Evolutionary conservation across 2,329 filamentous ascomycete species (phyloP), one percentile per base, ranked within the genome.

Genomic region (Colletotrichum ledebouriae): DNA sequence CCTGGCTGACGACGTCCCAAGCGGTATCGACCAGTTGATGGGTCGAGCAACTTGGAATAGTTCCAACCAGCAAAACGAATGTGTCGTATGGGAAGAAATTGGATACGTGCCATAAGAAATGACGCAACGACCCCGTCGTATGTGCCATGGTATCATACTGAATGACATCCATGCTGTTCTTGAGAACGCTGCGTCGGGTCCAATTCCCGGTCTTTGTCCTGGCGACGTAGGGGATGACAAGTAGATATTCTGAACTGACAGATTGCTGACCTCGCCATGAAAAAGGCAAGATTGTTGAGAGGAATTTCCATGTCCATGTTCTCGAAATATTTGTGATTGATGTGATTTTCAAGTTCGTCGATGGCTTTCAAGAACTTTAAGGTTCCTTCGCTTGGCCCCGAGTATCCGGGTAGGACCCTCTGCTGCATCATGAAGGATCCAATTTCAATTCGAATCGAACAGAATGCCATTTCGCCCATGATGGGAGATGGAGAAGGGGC

Each of bases 51-150:
- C 81, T 78, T 64, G 80, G 82, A 13, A 89, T 79, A 72, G 87
- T 84, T 3, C 84, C 84, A 0, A 84, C 81, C 73, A 88, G 80
- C 72, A 86, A 86, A 33, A 84, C 78, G 66, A 89, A 85, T 15
- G 87, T 77, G 64, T 87, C 86, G 56, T 85, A 76, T 71, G 87
- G 86, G 74, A 89, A 87, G 72, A 87, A 83, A 17, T 78, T 77
- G 58, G 82, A 81, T 72, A 83, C 78, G 70, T 84, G 87, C 87
- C 87, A 89, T 10, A 84, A 72, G 73, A 87, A 89, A 2, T 83
- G 83, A 0, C 77, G 79, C 17, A 80, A 76, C 3, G 77, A 75
- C 68, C 82, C 76, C 2, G 78, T 73, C 22, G 79, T 73, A 69
- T 85, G 85, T 6, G 83, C 77, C 11, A 77, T 75, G 7, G 83